Base-by-base conservation (phyloP, 768 basidiomycete genomes). In the Termitomyces sp. region DNA sequence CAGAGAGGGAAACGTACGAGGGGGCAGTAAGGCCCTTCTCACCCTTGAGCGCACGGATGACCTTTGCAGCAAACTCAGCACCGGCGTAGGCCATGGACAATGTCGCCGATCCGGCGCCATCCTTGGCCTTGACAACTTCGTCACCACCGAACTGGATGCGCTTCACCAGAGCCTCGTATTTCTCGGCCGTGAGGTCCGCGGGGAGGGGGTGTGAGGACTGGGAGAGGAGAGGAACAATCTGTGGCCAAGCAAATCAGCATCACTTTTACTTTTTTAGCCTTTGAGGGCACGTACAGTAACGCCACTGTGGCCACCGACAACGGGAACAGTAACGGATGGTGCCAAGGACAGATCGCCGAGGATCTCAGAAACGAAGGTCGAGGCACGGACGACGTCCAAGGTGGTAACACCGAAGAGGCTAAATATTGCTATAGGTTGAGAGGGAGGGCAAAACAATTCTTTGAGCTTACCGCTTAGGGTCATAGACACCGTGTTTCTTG, bases 371-470 rank as follows among this genome's bases (percentile, higher is more conserved):
- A 95, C 89, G 70, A 99, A 98, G 45, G 95, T 95, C 14, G 95
- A 96, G n/a, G 97, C 87, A 65, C 97, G 95, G 70, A 98, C 92
- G 63, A 96, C 95, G 71, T 99, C 97, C 60, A 98, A 82, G 40
- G 97, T 98, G 51, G 96, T 98, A 53, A 98, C 95, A 82, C 97
- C 96, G 70, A 98, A 98, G 59, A 99, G 72, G 63, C 96, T 97
- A 66, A 9, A 27, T 44, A 6, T 24, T 40, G 20, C 7, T 22
- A 32, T 18, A 16, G 32, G 34, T 5, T 20, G 1, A 32, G 7
- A 36, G 0, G 5, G 24, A 24, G 18, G 22, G 12, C 47, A n/a
- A n/a, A n/a, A n/a, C 13, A 40, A 27, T 36, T 24, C 20, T 24
- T 18, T 39, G 27, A 52, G 64, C 77, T 40, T 70, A 94, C 95